Evolutionary conservation across 805 yeast species (phyloP).

Genomic region (Zygotorulaspora danielsina): DNA sequence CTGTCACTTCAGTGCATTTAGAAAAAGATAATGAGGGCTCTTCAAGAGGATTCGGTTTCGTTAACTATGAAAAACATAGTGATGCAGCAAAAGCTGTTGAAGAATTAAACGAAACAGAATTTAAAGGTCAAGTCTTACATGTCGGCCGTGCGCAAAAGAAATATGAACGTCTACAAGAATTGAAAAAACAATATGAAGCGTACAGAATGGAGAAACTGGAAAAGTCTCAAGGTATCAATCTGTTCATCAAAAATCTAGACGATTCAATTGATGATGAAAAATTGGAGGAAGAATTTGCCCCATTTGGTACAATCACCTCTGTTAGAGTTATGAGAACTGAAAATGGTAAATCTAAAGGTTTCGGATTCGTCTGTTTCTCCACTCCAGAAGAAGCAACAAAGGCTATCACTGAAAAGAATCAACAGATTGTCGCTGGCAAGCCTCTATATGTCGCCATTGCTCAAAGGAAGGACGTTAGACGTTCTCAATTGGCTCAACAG

Average conservation of each 20-base stretch:
- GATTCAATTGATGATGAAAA: constrained; percentile 88
- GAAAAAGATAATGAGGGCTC: constrained; percentile 82
- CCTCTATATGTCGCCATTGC: constrained; percentile 98
- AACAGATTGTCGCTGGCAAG: constrained; percentile 89
- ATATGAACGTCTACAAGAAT: constrained; percentile 93
- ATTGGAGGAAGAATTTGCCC: constrained; percentile 86
- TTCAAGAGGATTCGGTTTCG: constrained; percentile 93
- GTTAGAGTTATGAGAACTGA: constrained; percentile 96
- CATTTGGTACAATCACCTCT: constrained; percentile 91
- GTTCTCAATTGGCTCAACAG: constrained; percentile 95
- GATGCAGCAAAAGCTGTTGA: constrained; percentile 89
- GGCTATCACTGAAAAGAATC: constrained; percentile 98
- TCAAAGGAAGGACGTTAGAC: constrained; percentile 97
- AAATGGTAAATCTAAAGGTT: constrained; percentile 92
- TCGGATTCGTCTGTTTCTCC: constrained; percentile 97
- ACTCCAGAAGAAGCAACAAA: constrained; percentile 98
- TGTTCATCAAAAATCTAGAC: constrained; percentile 94
- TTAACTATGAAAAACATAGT: constrained; percentile 84
- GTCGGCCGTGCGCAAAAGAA: constrained; percentile 99
- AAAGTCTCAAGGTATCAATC: constrained; percentile 96
- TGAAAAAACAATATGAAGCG: constrained; percentile 90
- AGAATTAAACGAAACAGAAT: constrained; percentile 80
- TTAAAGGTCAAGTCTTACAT: constrained; percentile 78
- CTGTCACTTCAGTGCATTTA: constrained; percentile 75
- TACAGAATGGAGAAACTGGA: constrained; percentile 85